These are phyloP conservation scores for Nannochloris sp. DNA, from an alignment of 139 green algal genomes.

Conservation along the genomic window DNA sequence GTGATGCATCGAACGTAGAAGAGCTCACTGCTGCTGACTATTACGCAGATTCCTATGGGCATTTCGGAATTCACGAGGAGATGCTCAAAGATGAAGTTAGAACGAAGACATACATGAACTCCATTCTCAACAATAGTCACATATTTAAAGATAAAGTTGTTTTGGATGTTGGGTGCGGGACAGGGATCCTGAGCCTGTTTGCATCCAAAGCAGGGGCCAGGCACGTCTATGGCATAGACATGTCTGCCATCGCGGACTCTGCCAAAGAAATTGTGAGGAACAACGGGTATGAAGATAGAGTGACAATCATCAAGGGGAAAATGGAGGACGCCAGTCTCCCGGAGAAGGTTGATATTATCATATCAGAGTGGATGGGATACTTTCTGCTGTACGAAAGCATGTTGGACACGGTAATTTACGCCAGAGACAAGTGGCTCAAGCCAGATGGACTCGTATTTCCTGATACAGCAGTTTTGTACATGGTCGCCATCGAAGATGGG, in stretches of 20 bases:
- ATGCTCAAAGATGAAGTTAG: conserved; percentile 90
- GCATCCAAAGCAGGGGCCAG: conserved; percentile 70
- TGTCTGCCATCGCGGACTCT: conserved; percentile 75
- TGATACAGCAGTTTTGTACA: conserved; percentile 53
- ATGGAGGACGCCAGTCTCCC: conserved; percentile 66
- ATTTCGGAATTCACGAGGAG: conserved; percentile 88
- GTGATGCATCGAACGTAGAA: not conserved
- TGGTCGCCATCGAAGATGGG: conserved; percentile 80
- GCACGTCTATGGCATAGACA: conserved; percentile 88
- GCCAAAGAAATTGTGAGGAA: conserved; percentile 71
- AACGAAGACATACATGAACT: conserved; percentile 75
- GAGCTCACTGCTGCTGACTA: conserved; percentile 66
- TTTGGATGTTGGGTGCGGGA: conserved; percentile 90
- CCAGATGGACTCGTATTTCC: conserved; percentile 69
- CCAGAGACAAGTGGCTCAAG: conserved; percentile 77
- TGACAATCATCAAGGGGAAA: conserved; percentile 83
- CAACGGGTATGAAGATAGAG: conserved; percentile 56
- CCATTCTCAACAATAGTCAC: conserved; percentile 68
- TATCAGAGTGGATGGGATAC: conserved; percentile 82
- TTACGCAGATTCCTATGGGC: conserved; percentile 85
- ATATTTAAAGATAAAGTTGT: conserved; percentile 80
- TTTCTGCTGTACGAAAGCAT: conserved; percentile 50
- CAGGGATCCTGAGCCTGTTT: conserved; percentile 89
- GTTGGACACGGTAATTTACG: conserved; percentile 82
- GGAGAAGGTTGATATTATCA: conserved; percentile 79